Base-by-base conservation (phyloP, 768 basidiomycete genomes). In the Mycena filopes region DNA sequence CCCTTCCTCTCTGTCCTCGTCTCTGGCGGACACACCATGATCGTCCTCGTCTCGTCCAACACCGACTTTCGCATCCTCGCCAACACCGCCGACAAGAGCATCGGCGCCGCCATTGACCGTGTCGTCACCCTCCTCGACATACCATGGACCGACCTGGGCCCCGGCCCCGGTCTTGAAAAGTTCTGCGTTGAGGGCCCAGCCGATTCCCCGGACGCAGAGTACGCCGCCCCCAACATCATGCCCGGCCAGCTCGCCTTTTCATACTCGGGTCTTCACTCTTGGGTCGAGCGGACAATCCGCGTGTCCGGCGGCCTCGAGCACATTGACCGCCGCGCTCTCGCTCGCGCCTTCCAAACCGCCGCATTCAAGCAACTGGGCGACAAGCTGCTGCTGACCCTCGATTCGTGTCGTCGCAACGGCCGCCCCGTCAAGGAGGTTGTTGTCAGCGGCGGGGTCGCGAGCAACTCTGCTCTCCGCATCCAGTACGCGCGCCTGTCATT, bases 1-100 rank as follows among this genome's bases (percentile, higher is more conserved):
- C 97, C 97, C 0, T 98, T 96, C 80, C 84, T 99, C 38, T 90
- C 92, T 0, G 82, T 98, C 15, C 84, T 99, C 20, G 83, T 97
- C 50, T 96, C 95, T 0, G 97, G 97, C n/a, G 96, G 96, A 3
- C 97, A 99, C 75, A 96, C 96, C 0, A 82, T 98, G 41, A 83
- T 99, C 40, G 82, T 98, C 1, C 87, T 97, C 13, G 93, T 90
- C 1, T 81, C 74, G 0, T 88, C 89, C 2, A 74, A 76, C 28
- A 80, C 78, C 7, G 77, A 81, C 0, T 98, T 93, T 75, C 81
- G 82, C 63, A 86, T 92, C 41, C 79, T 98, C 29, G 90, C 20
- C 41, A 31, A 55, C 54, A 55, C 54, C 54, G 54, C 43, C 41
- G 54, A 55, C 41, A 41, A 41, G 41, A 55, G 54, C 54, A 55